A percentile compares a stretch with the other conserved stretches of the same genome.
Conservation (phyloP, 257 asterid genomes). For the Nicotiana otophora region DNA sequence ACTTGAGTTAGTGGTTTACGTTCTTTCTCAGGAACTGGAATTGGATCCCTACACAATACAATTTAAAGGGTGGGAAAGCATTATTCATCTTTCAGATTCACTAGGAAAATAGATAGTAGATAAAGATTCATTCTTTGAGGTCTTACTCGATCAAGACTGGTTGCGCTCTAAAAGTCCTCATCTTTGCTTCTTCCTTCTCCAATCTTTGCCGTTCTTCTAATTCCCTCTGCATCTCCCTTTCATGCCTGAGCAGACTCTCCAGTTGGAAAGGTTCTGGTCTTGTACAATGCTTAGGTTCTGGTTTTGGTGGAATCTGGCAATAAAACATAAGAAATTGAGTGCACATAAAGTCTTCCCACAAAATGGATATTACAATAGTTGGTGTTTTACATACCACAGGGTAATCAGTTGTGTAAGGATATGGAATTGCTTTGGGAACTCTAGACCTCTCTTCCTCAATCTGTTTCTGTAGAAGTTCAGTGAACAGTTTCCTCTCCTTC, state of each 20-base stretch:
- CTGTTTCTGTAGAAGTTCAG: constrained; percentile 63
- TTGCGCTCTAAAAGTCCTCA: constrained; percentile 79
- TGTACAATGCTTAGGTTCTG: constrained; percentile 93
- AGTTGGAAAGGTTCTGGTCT: constrained; percentile 85
- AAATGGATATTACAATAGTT: background rate
- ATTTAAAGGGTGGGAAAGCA: background rate
- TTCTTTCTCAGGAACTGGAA: constrained; percentile 71
- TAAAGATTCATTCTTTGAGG: background rate
- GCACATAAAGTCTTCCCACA: background rate
- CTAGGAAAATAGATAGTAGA: background rate
- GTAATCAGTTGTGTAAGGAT: constrained; percentile 95
- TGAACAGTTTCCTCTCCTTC: constrained; percentile 54
- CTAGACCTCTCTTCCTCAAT: constrained; percentile 81
- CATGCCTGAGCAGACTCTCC: constrained; percentile 83
- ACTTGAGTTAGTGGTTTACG: constrained; percentile 85
- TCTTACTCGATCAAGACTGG: constrained; percentile 78
- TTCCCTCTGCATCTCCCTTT: constrained; percentile 82
- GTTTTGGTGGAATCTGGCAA: constrained; percentile 80
- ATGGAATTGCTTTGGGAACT: constrained; percentile 80
- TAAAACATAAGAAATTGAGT: background rate
- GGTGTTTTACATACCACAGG: constrained; percentile 61
- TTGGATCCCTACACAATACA: constrained; percentile 63
- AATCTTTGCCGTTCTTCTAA: constrained; percentile 64
- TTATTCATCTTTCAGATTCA: background rate
- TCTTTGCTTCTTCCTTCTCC: constrained; percentile 77